Evolutionary conservation across 148 eudicot genomes (phyloP).

Genomic region (Amaranthus hypochondriacus): DNA sequence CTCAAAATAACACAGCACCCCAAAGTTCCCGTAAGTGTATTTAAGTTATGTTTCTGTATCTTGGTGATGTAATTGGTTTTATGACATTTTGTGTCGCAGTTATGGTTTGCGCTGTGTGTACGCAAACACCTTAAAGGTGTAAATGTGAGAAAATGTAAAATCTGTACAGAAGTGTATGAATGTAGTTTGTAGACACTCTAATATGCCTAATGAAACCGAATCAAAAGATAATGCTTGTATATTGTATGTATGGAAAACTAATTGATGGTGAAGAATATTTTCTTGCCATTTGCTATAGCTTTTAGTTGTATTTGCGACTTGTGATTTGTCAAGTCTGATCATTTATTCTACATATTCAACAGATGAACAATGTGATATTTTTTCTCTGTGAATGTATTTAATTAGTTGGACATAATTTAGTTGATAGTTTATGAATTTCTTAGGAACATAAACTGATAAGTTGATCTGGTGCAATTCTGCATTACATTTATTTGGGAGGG

Average conservation of each 20-base stretch:
- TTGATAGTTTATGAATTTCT: neutral
- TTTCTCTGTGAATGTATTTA: neutral
- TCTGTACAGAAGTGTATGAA: no score
- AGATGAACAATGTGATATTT: neutral
- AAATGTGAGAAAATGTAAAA: no score
- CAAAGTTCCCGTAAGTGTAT: slow-evolving; percentile 33
- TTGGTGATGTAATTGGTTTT: neutral
- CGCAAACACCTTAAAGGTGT: no score
- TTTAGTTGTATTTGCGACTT: neutral
- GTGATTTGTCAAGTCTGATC: neutral
- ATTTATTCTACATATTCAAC: neutral
- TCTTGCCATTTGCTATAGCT: neutral
- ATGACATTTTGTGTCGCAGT: neutral
- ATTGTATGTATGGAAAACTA: neutral
- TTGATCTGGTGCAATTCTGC: neutral
- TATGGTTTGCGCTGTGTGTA: neutral
- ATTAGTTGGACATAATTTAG: neutral
- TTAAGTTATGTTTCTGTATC: neutral
- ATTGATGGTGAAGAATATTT: neutral
- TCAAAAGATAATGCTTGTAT: neutral
- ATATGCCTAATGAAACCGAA: neutral
- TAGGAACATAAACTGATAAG: neutral
- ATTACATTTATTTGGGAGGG: neutral
- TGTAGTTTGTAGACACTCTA: neutral
- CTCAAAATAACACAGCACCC: slow-evolving; percentile 16